These are phyloP conservation scores for Delphinella strobiligena DNA, from an alignment of 2,329 filamentous ascomycete species.

Conservation along the genomic window DNA sequence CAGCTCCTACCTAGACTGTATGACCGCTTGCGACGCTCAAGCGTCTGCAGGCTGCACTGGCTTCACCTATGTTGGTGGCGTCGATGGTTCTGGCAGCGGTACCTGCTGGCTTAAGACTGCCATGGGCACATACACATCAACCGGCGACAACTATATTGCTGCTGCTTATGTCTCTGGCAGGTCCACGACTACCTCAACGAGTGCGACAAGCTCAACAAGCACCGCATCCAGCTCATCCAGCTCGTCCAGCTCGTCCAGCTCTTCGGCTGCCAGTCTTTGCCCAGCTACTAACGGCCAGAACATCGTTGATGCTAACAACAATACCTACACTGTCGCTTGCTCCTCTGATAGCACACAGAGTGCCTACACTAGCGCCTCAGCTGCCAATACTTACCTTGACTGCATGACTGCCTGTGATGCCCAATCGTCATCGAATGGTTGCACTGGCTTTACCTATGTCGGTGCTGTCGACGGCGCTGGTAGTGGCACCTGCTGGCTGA, in stretches of 20 bases:
- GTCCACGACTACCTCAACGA: background rate
- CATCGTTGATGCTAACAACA: slow-evolving; percentile 2
- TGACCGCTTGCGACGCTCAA: slow-evolving; percentile 7
- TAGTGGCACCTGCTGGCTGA: slow-evolving; percentile 11
- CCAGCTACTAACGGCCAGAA: slow-evolving; percentile 1
- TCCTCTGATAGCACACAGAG: slow-evolving; percentile 8
- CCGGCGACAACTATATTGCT: slow-evolving; percentile 5
- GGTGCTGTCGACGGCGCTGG: slow-evolving; percentile 6
- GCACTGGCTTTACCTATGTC: slow-evolving; percentile 11
- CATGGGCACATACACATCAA: slow-evolving; percentile 2
- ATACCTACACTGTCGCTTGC: slow-evolving; percentile 9
- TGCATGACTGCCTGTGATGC: slow-evolving; percentile 10
- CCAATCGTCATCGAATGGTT: slow-evolving; percentile 5
- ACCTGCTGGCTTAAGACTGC: slow-evolving; percentile 7
- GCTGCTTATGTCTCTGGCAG: slow-evolving; percentile 3
- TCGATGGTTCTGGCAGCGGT: slow-evolving; percentile 1
- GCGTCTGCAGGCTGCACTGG: slow-evolving; percentile 5
- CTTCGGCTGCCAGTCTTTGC: slow-evolving; percentile 8
- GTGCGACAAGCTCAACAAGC: slow-evolving; percentile 1
- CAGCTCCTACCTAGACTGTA: slow-evolving; percentile 9
- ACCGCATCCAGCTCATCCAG: slow-evolving; percentile 8
- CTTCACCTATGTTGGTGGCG: slow-evolving; percentile 10
- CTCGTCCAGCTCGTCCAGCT: slow-evolving; percentile 8
- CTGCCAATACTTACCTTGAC: slow-evolving; percentile 7
- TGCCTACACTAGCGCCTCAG: slow-evolving; percentile 7